phyloP scores from a whole-genome alignment of 306 rosid genomes.

The Coriaria nepalensis region DNA sequence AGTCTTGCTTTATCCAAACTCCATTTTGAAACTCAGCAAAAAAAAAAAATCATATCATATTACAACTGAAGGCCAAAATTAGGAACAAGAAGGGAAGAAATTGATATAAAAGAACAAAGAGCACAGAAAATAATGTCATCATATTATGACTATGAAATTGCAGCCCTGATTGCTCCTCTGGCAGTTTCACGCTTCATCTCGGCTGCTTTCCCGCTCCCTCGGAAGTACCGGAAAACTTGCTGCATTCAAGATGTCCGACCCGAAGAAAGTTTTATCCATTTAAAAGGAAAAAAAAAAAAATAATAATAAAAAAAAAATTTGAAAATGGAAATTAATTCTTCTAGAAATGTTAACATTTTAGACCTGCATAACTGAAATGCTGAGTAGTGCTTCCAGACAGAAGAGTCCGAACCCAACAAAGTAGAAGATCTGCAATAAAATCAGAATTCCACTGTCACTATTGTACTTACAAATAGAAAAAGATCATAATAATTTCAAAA shows the following conservation, averaged over 20 bases:
- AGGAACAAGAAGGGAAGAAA: too few species aligned
- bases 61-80: too few species aligned
- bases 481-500: background rate
- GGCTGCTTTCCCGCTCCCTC: conserved; percentile 85
- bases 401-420: conserved; percentile 75
- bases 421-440: conserved; percentile 57
- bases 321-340: too few species aligned
- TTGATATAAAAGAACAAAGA: too few species aligned
- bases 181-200: conserved; percentile 68
- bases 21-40: too few species aligned
- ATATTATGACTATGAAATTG: conserved; percentile 27
- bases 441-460: conserved; percentile 7
- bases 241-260: conserved; percentile 14
- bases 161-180: conserved; percentile 67
- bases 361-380: conserved; percentile 57
- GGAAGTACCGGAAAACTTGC: conserved; percentile 95
- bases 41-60: too few species aligned
- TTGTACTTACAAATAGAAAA: too few species aligned
- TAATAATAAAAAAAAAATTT: too few species aligned
- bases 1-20: too few species aligned
- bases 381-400: conserved; percentile 54
- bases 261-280: too few species aligned
- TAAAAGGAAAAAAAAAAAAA: too few species aligned
- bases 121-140: background rate
- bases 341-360: too few species aligned